phyloP scores from a whole-genome alignment of 2,329 filamentous ascomycete species.

The Claviceps humidiphila region DNA sequence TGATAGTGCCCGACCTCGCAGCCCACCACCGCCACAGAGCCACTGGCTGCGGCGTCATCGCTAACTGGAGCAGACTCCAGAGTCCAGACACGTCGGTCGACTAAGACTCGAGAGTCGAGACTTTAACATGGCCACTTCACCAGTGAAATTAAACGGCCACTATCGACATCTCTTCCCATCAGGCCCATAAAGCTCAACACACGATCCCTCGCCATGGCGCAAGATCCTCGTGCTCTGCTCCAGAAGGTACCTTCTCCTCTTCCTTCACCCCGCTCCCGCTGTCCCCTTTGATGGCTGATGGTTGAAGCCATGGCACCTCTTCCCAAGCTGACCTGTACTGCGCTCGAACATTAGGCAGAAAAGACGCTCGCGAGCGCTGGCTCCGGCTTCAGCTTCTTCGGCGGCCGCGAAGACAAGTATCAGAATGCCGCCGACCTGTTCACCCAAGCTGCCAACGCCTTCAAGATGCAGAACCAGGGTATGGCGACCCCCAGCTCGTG shows the following conservation, averaged over 20 bases:
- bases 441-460: slow-evolving; percentile 80
- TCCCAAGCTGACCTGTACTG: slow-evolving; percentile 4
- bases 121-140: no score
- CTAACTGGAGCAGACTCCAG: neutral
- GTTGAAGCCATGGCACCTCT: neutral
- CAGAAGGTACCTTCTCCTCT: slow-evolving; percentile 48
- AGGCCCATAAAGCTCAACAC: slow-evolving; percentile 1
- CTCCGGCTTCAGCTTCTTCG: slow-evolving; percentile 81
- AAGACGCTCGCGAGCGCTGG: slow-evolving; percentile 63
- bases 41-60: neutral
- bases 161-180: neutral
- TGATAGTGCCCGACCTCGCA: neutral
- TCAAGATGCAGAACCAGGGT: slow-evolving; percentile 78
- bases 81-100: neutral
- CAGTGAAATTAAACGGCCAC: neutral
- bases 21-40: neutral
- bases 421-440: slow-evolving; percentile 82
- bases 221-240: slow-evolving; percentile 65
- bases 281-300: neutral
- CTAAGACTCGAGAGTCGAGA: no score
- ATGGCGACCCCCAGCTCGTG: slow-evolving; percentile 16
- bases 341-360: slow-evolving; percentile 53
- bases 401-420: slow-evolving; percentile 75
- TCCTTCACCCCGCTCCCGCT: slow-evolving; percentile 8
- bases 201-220: slow-evolving; percentile 40